A percentile compares a stretch with the other conserved stretches of the same genome.
phyloP scores from a whole-genome alignment of 2,329 filamentous ascomycete species.

The Fusarium tricinctum region DNA sequence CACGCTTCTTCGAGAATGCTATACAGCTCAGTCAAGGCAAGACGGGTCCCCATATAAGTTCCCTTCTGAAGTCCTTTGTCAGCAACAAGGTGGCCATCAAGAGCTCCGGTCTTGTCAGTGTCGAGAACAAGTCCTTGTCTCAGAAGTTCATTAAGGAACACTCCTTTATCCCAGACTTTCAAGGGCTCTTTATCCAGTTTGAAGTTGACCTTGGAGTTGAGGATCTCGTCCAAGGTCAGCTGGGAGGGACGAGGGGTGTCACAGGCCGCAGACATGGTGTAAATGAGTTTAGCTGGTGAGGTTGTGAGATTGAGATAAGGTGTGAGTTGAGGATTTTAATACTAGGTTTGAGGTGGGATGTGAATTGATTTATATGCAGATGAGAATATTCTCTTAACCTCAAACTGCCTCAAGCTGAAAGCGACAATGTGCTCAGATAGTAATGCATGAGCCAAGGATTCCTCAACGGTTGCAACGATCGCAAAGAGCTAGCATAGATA shows the following conservation, averaged over 20 bases:
- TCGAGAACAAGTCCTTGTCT: slow-evolving; percentile 17
- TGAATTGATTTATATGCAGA: no score
- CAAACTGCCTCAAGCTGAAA: no score
- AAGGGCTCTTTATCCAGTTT: slow-evolving; percentile 17
- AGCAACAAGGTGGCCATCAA: slow-evolving; percentile 7
- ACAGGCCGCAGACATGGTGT: no score
- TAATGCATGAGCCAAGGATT: no score
- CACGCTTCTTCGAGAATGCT: slow-evolving; percentile 33
- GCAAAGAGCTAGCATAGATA: no score
- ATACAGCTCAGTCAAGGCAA: slow-evolving; percentile 35
- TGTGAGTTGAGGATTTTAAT: no score
- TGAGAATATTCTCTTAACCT: no score
- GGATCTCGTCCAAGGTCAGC: slow-evolving; percentile 22
- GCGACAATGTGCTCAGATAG: no score
- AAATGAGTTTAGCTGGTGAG: no score
- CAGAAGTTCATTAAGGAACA: slow-evolving; percentile 36
- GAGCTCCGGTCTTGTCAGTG: slow-evolving; percentile 12
- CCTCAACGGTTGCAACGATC: no score
- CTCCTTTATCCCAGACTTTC: slow-evolving; percentile 32
- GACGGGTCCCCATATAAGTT: slow-evolving; percentile 20
- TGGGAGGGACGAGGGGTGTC: background rate
- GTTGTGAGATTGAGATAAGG: no score
- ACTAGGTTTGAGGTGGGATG: no score
- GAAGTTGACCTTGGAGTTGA: slow-evolving; percentile 21
- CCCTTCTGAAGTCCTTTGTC: slow-evolving; percentile 19